Evolutionary conservation across 2,329 filamentous ascomycete genomes (phyloP).

Genomic region (Herpotrichia juniperi): DNA sequence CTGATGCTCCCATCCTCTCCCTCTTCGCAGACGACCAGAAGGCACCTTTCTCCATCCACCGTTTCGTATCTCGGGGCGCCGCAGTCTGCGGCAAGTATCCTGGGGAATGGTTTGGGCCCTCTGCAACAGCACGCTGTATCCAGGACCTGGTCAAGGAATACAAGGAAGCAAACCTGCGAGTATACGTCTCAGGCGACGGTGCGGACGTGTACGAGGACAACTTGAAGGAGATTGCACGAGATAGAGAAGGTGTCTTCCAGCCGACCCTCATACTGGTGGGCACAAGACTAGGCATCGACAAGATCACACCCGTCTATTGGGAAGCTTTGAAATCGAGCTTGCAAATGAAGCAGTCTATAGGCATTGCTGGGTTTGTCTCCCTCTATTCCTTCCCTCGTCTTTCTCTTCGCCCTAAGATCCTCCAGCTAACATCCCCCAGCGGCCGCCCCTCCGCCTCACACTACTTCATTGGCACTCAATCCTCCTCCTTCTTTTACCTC

Average conservation of each 20-base stretch:
- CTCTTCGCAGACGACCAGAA: conserved; percentile 86
- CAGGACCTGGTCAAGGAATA: conserved; percentile 76
- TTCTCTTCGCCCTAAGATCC: neutral
- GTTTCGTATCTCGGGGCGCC: conserved; percentile 88
- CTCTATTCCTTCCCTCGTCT: neutral
- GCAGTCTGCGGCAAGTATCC: conserved; percentile 90
- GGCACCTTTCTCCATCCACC: conserved; percentile 93
- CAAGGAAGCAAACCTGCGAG: conserved; percentile 67
- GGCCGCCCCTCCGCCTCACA: conserved; percentile 90
- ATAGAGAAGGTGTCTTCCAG: conserved; percentile 69
- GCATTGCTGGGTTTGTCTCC: conserved; percentile 81
- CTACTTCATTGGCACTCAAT: conserved; percentile 76
- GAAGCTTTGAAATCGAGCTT: conserved; percentile 85
- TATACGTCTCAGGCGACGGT: conserved; percentile 89
- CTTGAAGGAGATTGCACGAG: conserved; percentile 78
- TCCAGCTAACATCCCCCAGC: conserved; percentile 52
- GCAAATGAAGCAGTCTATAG: conserved; percentile 90
- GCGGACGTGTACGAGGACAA: conserved; percentile 92
- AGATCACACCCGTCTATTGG: conserved; percentile 93
- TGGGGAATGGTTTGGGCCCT: conserved; percentile 99
- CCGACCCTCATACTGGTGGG: conserved; percentile 90
- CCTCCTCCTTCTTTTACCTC: conserved; percentile 86
- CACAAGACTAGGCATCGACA: conserved; percentile 88
- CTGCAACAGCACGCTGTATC: conserved; percentile 91
- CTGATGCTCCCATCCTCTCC: conserved; percentile 75